Evolutionary conservation across 352 stramenopile species (phyloP).

Genomic region (Halophytophthora polymorphica): DNA sequence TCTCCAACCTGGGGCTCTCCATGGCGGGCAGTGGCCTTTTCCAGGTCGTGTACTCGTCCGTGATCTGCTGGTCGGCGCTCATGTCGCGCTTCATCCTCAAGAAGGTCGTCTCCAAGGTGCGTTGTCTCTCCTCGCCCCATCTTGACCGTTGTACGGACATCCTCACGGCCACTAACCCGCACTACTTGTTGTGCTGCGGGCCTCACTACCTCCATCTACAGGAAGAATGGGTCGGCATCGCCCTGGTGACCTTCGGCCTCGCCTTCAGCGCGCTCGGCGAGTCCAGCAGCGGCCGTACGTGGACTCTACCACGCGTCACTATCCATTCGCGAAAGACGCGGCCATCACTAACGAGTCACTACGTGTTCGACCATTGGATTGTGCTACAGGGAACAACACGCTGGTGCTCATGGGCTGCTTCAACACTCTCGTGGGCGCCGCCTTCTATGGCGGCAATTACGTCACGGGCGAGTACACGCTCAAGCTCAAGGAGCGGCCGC

Average conservation of each 20-base stretch:
- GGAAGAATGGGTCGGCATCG: conserved; percentile 81
- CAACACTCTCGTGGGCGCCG: conserved; percentile 76
- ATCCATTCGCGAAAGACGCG: no score
- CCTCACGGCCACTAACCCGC: no score
- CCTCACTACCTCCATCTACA: conserved; percentile 6
- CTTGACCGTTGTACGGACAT: no score
- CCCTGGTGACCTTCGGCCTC: conserved; percentile 78
- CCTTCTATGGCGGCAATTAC: conserved; percentile 86
- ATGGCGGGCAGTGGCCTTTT: conserved; percentile 83
- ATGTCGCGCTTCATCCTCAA: conserved; percentile 75
- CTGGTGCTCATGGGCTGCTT: conserved; percentile 84
- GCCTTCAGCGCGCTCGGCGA: conserved; percentile 78
- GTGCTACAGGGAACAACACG: conserved; percentile 37
- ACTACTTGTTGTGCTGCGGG: background rate
- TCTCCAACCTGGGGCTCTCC: conserved; percentile 77
- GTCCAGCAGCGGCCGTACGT: conserved; percentile 44
- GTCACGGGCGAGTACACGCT: conserved; percentile 82
- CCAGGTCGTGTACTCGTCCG: conserved; percentile 82
- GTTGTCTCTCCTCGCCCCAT: no score
- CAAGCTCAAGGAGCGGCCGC: conserved; percentile 67
- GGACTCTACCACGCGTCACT: background rate
- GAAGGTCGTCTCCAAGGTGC: conserved; percentile 53
- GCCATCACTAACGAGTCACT: background rate
- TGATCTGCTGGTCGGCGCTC: conserved; percentile 86
- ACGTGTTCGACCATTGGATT: background rate